phyloP scores from a whole-genome alignment of 129 eudicot genomes.

The Lonicera japonica region DNA sequence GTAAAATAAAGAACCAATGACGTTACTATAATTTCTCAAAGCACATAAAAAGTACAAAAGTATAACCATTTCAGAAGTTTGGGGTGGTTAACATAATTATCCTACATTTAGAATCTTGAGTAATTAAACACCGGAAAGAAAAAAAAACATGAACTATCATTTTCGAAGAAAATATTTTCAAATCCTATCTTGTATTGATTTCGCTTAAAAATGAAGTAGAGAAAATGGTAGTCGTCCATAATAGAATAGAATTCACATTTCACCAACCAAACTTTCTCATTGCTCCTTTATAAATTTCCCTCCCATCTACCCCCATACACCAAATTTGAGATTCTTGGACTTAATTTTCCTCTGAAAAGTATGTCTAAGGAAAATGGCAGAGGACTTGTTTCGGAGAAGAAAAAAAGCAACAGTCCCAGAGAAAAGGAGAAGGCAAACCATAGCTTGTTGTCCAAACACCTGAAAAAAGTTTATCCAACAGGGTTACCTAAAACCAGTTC shows the following conservation, averaged over 20 bases:
- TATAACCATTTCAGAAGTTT: slow-evolving; percentile 3
- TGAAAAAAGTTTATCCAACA: slow-evolving; percentile 83
- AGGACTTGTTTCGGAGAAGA: slow-evolving; percentile 40
- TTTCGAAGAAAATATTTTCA: slow-evolving; percentile 29
- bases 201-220: slow-evolving; percentile 50
- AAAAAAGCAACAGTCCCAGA: slow-evolving; percentile 20
- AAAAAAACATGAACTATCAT: slow-evolving; percentile 33
- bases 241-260: slow-evolving; percentile 43
- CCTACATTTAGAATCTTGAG: background rate
- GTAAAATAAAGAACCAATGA: too few species aligned
- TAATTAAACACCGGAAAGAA: background rate
- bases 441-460: slow-evolving; percentile 50
- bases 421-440: slow-evolving; percentile 49
- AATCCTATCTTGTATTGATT: slow-evolving; percentile 22
- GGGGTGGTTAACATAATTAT: background rate
- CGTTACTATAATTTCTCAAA: too few species aligned
- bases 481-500: slow-evolving; percentile 66
- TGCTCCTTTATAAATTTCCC: slow-evolving; percentile 29
- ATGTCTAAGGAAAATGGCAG: slow-evolving; percentile 61
- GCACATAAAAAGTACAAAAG: too few species aligned
- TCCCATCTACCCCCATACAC: slow-evolving; percentile 7
- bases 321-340: slow-evolving; percentile 12
- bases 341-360: slow-evolving; percentile 11
- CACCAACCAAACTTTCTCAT: slow-evolving; percentile 37
- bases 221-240: slow-evolving; percentile 19